These are phyloP conservation scores for Avena atlantica DNA, from an alignment of 176 grass and related monocot genomes.

Conservation along the genomic window DNA sequence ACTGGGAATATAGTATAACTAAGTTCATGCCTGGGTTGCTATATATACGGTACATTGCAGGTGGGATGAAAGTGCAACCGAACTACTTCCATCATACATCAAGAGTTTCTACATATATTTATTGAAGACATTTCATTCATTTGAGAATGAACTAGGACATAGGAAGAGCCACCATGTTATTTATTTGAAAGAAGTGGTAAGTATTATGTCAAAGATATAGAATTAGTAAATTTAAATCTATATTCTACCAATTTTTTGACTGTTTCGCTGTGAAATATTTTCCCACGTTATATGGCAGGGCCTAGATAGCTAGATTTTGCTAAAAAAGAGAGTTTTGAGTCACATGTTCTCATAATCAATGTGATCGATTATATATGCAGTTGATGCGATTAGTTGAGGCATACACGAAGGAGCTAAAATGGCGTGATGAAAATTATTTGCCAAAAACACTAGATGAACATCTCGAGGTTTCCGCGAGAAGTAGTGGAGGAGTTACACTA, in stretches of 20 bases:
- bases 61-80: slow-evolving; percentile 35
- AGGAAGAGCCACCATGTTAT: slow-evolving; percentile 34
- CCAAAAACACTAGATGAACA: slow-evolving; percentile 49
- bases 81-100: slow-evolving; percentile 44
- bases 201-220: background rate
- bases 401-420: slow-evolving; percentile 47
- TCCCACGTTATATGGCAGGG: background rate
- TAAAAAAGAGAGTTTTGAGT: background rate
- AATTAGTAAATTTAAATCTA: background rate
- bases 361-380: slow-evolving; percentile 8
- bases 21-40: background rate
- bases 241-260: background rate
- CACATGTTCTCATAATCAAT: background rate
- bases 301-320: background rate
- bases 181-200: slow-evolving; percentile 44
- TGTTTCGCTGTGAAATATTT: background rate
- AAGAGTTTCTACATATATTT: slow-evolving; percentile 39
- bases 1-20: background rate
- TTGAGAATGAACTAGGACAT: slow-evolving; percentile 43
- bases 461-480: slow-evolving; percentile 38
- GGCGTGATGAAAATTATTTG: slow-evolving; percentile 42
- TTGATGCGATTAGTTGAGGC: slow-evolving; percentile 34
- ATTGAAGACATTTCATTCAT: slow-evolving; percentile 45
- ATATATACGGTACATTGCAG: slow-evolving; percentile 22
- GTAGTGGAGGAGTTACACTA: slow-evolving; percentile 19